Evolutionary conservation across 1,284 basidiomycete genomes (phyloP).

Genomic region (Leccinum huronense): DNA sequence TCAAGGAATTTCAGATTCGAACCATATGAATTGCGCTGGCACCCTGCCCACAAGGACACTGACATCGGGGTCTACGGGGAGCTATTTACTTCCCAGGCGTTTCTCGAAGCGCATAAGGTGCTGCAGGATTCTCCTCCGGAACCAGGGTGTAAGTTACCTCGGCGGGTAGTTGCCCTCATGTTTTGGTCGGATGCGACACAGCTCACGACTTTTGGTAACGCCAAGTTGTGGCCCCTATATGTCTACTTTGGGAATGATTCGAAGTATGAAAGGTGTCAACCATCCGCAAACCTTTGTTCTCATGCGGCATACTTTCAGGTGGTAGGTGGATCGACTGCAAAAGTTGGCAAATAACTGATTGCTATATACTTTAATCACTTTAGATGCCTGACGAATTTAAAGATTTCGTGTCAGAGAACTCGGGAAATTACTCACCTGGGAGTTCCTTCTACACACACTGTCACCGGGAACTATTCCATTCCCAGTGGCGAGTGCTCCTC

Average conservation of each 20-base stretch:
- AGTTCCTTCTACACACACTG: background rate
- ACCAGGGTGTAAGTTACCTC: background rate
- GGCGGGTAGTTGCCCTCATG: background rate
- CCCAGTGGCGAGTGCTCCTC: background rate
- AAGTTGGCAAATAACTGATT: background rate
- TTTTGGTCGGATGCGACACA: background rate
- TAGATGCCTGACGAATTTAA: background rate
- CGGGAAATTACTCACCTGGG: background rate
- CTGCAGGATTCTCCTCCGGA: background rate
- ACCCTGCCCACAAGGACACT: background rate
- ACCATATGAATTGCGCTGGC: background rate
- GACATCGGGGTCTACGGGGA: background rate
- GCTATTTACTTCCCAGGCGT: background rate
- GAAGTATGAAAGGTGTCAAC: background rate
- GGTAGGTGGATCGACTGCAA: background rate
- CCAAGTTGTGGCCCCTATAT: background rate
- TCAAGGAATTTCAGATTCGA: background rate
- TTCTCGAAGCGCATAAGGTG: background rate
- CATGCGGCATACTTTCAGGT: background rate
- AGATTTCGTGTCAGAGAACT: background rate
- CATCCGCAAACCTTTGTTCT: background rate
- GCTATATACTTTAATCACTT: background rate
- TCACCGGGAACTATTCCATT: background rate
- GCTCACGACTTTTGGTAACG: background rate
- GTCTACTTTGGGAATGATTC: background rate